Conservation (phyloP, 768 basidiomycete genomes). For the Psilocybe azurescens region DNA sequence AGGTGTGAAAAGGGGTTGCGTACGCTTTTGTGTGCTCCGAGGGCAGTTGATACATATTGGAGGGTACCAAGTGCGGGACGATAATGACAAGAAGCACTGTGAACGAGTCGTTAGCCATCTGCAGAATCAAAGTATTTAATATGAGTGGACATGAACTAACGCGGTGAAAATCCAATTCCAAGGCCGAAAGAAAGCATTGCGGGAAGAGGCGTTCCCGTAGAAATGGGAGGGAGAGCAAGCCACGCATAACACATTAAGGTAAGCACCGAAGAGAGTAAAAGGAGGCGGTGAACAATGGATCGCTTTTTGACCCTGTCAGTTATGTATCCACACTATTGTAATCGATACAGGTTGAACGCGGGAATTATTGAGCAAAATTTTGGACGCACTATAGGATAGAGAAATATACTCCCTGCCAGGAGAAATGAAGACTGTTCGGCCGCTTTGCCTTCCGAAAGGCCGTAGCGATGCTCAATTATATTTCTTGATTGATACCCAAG, state of each 20-base stretch:
- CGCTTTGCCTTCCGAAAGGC: slow-evolving; percentile 14
- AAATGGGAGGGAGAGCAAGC: slow-evolving; percentile 13
- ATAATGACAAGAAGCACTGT: slow-evolving; percentile 17
- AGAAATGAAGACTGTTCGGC: slow-evolving; percentile 17
- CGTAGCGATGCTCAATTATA: slow-evolving; percentile 13
- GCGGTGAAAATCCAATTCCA: slow-evolving; percentile 17
- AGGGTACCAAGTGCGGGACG: slow-evolving; percentile 18
- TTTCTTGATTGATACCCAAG: slow-evolving; percentile 3
- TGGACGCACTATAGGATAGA: slow-evolving; percentile 14
- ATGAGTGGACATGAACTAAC: neutral
- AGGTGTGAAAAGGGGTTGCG: neutral
- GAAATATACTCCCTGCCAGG: slow-evolving; percentile 14
- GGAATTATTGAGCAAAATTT: neutral
- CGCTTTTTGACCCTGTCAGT: slow-evolving; percentile 15
- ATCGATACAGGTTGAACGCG: neutral
- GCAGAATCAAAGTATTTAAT: neutral
- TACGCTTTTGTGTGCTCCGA: slow-evolving; percentile 19
- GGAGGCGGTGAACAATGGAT: slow-evolving; percentile 16
- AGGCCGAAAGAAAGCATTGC: slow-evolving; percentile 17
- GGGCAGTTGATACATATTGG: slow-evolving; percentile 16
- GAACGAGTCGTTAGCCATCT: neutral
- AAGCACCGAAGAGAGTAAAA: slow-evolving; percentile 16
- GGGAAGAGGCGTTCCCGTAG: slow-evolving; percentile 13
- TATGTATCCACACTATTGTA: slow-evolving; percentile 11
- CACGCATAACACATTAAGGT: slow-evolving; percentile 16